phyloP scores from a whole-genome alignment of 1,284 basidiomycete species.

The Tylopilus sp. region DNA sequence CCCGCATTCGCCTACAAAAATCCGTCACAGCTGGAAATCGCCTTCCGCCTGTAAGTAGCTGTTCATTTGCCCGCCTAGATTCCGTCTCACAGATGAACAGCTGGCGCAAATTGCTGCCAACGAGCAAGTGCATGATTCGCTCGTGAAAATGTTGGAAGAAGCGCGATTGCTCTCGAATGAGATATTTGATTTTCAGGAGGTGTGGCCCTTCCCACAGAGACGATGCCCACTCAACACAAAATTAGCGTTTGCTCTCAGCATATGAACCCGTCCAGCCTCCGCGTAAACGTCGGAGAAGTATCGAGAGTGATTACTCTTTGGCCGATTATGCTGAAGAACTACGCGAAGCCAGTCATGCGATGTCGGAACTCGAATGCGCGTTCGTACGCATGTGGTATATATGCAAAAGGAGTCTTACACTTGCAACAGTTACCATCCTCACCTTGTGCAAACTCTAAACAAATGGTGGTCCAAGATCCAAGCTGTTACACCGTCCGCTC shows the following conservation, averaged over 20 bases:
- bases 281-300: conserved; percentile 55
- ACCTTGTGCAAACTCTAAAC: conserved; percentile 71
- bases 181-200: conserved; percentile 68
- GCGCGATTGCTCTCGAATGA: conserved; percentile 61
- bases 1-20: conserved; percentile 89
- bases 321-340: conserved; percentile 36
- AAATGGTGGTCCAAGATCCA: conserved; percentile 96
- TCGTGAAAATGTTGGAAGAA: conserved; percentile 57
- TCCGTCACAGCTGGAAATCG: conserved; percentile 62
- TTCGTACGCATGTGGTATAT: conserved; percentile 36
- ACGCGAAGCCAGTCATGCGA: conserved; percentile 44
- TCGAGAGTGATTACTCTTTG: conserved; percentile 18
- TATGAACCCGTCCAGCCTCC: conserved; percentile 51
- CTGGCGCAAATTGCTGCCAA: conserved; percentile 17
- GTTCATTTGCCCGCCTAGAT: conserved; percentile 16
- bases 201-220: conserved; percentile 24
- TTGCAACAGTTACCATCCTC: conserved; percentile 56
- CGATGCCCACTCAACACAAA: conserved; percentile 17
- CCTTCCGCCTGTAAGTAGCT: conserved; percentile 51
- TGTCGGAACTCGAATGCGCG: conserved; percentile 55
- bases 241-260: conserved; percentile 44
- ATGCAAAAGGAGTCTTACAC: conserved; percentile 11
- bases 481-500: conserved; percentile 75
- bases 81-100: conserved; percentile 26
- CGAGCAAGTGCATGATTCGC: conserved; percentile 39